Evolutionary conservation across 108 stramenopile species (phyloP), one percentile per base, ranked within the genome.

Genomic region (Pseudonitzschia multistriata): DNA sequence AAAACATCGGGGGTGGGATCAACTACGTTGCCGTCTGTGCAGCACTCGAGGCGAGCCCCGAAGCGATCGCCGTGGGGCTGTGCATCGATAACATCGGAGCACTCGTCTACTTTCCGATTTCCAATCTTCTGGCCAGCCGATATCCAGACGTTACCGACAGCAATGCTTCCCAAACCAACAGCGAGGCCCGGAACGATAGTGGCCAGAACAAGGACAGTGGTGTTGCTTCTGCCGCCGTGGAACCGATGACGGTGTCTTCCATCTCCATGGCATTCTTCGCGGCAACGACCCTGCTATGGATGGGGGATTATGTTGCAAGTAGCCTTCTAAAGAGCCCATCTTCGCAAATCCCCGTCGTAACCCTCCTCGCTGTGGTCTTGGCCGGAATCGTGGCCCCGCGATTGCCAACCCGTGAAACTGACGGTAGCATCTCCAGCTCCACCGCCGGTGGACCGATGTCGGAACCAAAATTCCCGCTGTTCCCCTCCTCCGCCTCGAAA

Each of bases 1-100:
- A 93, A 57, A 93, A 93, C 50, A 81, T 93, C 62, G 92, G 92
- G 1, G 92, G 92, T 3, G 92, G 92, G 13, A 87, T 93, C 66
- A 93, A 93, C 66, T 93, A 93, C 65, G 68, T 90, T 53, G 86
- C 92, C 8, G 92, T 93, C 4, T 86, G 83, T 56, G 57, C 82
- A 33, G 74, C 76, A 47, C 50, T 82, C 19, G 36, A 66, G 52
- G 85, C 83, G 7, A 74, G 81, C 57, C 75, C 87, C 10, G 69
- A 83, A 11, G 86, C 89, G 21, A 59, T 90, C 49, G 92, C 89
- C n/a, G 89, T 89, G 7, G 81, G 81, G 25, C 62, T 82, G 62
- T 78, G 77, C 34, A 71, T 78, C 22, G 92, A 93, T 64, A 93
- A 93, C 73, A 69, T 93, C 11, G 85, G 85, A 77, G 92, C 88